Conservation (phyloP, 805 yeast species). For the Sugiyamaella qingdaonensis region DNA sequence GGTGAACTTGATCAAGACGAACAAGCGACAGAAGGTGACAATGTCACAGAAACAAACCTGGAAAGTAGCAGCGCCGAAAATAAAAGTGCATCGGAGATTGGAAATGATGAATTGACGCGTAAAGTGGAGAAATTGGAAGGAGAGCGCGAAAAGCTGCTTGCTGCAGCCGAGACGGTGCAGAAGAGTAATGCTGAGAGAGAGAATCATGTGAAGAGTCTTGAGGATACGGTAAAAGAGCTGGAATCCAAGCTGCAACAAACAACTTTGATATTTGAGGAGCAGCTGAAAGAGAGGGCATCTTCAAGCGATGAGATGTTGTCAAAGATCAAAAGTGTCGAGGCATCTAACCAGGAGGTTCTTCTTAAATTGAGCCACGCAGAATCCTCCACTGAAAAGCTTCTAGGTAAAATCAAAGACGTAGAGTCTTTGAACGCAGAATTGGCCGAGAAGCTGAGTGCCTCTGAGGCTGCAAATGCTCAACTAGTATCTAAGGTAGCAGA, state of each 20-base stretch:
- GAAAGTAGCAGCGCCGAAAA: not conserved
- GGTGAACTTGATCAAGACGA: not conserved
- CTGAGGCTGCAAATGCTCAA: constrained; percentile 9
- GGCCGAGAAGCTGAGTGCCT: not conserved
- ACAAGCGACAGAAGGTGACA: not conserved
- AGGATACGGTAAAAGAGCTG: not conserved
- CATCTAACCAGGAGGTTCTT: too few relatives aligned
- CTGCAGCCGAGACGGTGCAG: not conserved
- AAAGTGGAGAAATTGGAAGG: constrained; percentile 32
- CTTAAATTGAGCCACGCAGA: too few relatives aligned
- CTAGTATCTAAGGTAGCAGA: constrained; percentile 9
- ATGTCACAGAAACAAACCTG: not conserved
- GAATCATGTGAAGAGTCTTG: not conserved
- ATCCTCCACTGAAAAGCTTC: too few relatives aligned
- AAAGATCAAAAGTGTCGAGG: too few relatives aligned
- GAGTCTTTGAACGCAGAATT: too few relatives aligned
- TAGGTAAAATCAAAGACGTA: too few relatives aligned
- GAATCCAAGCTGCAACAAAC: not conserved
- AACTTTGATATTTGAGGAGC: not conserved
- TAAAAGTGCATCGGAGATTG: constrained; percentile 30
- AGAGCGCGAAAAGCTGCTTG: constrained; percentile 13
- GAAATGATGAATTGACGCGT: constrained; percentile 37
- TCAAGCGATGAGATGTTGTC: too few relatives aligned
- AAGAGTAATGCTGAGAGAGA: not conserved
- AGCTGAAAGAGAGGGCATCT: too few relatives aligned